Base-by-base conservation (phyloP, 352 stramenopile species). In the Phytophthora idaei region DNA sequence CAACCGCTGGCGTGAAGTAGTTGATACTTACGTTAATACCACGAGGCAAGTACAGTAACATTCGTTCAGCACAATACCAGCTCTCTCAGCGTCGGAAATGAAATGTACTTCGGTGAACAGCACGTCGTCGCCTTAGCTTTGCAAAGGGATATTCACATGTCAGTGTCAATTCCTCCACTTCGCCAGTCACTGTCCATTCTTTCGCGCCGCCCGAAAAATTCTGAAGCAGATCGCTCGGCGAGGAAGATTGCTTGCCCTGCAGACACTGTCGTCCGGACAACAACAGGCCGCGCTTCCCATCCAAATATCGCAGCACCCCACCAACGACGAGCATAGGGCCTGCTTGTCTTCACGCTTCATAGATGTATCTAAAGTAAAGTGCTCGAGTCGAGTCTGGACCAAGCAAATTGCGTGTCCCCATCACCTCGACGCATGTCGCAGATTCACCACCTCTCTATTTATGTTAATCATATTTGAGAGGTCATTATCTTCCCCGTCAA, bases 361-460 rank as follows among this genome's bases (percentile, higher is more conserved):
- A 3, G n/a, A 42, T 17, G 36, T 42, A 17, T 12, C 36, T 5
- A 42, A n/a, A 21, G 21, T 21, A 3, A 39, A 12, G 36, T 42
- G 10, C 5, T 42, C 36, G 36, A 39, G 34, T 39, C 6, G 34
- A 39, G 10, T 21, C 21, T 39, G 34, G 6, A 39, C 5, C n/a
- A 47, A 47, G 44, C 44, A 49, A 49, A 49, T n/a, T 32, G 44
- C 4, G 21, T 17, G 14, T 55, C 25, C 50, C 34, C 39, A 31
- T 52, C 42, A 27, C 36, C 8, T 10, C 10, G 34, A 15, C 60
- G 54, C 60, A 62, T 67, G 60, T 67, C 60, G 42, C 60, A 67
- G 51, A 42, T 32, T 56, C n/a, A 25, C 7, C 15, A 4, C 44
- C 36, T 42, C 3, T 42, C 36, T 42, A 42, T 17, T 17, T n/a